Base-by-base conservation (phyloP, 1,284 basidiomycete genomes). In the Irpex sp. region DNA sequence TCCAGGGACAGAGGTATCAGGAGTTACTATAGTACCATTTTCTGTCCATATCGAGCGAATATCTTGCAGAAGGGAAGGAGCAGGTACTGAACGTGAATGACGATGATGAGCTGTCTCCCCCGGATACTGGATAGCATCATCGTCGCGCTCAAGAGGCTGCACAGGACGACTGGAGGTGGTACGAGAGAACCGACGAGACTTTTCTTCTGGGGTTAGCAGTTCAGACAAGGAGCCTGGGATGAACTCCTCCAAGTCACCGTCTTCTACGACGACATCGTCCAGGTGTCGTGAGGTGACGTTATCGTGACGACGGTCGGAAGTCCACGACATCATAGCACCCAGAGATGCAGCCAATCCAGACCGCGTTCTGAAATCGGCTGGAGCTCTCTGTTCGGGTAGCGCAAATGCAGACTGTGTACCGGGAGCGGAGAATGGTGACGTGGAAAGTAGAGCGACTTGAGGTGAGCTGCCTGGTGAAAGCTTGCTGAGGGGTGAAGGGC, bases 211-310 rank as follows among this genome's bases (percentile, higher is more conserved):
- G 0, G 93, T 96, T 53, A 97, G 78, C 15, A 97, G 79, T 65
- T 96, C 94, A n/a, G 87, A 92, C 57, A 97, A 77, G 6, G 89
- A 93, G 60, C 91, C 89, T 0, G 94, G 94, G 33, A 97, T 74
- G 71, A 96, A 90, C 63, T 94, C 94, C 71, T 97, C 94, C 59
- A 93, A 75, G 67, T 94, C 90, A 53, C 89, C 92, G 60, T 90
- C 89, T 31, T 86, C 86, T 0, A 85, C 84, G 0, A 82, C 82
- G n/a, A 78, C 72, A 3, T 81, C 81, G 0, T 71, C 70, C n/a
- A 61, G 64, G 37, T 73, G 62, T 64, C 46, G 72, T 51, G 2
- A 65, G 55, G 1, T 62, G 51, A 54, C 43, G 65, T 67, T 26
- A 63, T 65, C 17, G 62, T 61, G 6, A 69, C 61, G 57, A 68